Evolutionary conservation across 495 filamentous ascomycete genomes (phyloP).

Genomic region (Annulohypoxylon nitens): DNA sequence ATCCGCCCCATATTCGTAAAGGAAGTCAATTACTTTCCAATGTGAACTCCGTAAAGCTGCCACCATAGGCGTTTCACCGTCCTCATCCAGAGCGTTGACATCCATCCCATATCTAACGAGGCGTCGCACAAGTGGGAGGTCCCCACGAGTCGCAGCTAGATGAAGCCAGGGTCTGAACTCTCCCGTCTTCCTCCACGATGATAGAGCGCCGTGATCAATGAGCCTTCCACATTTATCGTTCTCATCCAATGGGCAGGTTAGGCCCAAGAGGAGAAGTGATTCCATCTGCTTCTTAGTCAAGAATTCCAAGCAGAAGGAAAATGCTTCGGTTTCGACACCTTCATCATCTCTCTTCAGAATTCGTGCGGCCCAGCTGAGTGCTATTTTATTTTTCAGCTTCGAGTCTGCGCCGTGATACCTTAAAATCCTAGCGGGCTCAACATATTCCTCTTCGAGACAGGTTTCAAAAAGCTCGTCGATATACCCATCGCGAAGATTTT

Average conservation of each 20-base stretch:
- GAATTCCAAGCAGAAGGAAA: slow-evolving; percentile 28
- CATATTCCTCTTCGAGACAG: not conserved
- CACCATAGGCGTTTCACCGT: slow-evolving; percentile 25
- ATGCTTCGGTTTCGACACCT: not conserved
- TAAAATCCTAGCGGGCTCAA: slow-evolving; percentile 6
- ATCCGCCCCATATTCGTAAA: slow-evolving; percentile 33
- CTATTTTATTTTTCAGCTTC: not conserved
- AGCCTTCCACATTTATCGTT: slow-evolving; percentile 13
- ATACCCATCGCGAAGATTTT: slow-evolving; percentile 16
- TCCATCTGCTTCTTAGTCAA: slow-evolving; percentile 6
- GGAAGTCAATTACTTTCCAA: not conserved
- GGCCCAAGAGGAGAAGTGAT: not conserved
- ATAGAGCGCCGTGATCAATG: slow-evolving; percentile 15
- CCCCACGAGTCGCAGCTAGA: slow-evolving; percentile 3
- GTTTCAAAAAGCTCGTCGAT: slow-evolving; percentile 21
- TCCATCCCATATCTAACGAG: slow-evolving; percentile 25
- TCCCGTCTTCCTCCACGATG: not conserved
- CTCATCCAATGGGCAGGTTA: not conserved
- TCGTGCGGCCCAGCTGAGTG: slow-evolving; percentile 14
- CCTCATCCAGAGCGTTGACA: slow-evolving; percentile 16
- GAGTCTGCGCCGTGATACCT: slow-evolving; percentile 23
- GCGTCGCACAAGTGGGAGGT: slow-evolving; percentile 23
- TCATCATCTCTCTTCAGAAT: not conserved
- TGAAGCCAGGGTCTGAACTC: slow-evolving; percentile 26
- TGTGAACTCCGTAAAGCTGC: not conserved